Base-by-base conservation (phyloP, 805 yeast genomes). In the Blastobotrys attinorum region DNA sequence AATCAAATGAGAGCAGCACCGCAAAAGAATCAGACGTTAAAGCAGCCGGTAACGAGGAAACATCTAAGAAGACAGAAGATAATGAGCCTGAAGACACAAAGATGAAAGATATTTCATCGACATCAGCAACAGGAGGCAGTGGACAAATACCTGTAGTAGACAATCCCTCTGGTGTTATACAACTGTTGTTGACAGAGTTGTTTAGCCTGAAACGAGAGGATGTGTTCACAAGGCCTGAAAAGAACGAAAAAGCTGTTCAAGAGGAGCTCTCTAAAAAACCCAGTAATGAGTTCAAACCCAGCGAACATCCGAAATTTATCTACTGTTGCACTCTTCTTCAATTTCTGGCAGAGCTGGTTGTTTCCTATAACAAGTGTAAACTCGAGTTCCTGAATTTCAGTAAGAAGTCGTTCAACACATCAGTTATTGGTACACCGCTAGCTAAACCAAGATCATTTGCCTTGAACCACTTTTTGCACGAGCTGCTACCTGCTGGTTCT, bases 371-470 rank as follows among this genome's bases (percentile, higher is more conserved):
- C 48, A 81, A 79, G 48, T 76, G 88, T 40, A 89, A 89, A 59
- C 71, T 83, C 40, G 96, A 88, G 54, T 83, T 89, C 54, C 64
- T 88, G 45, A 79, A 90, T 0, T 89, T 76, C 52, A 78, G 90
- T 1, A 81, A 79, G 67, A 41, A 34, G n/a, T 2, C 22, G 8
- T 39, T 31, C 33, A 22, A 39, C 17, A 3, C 18, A 8, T 11
- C 31, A 4, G 64, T 71, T 11, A 15, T 41, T 16, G 38, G 43
- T 10, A 41, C 42, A 2, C 36, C 52, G 7, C 21, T 43, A n/a
- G 21, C 49, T 8, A 85, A 80, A 54, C 94, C 95, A 2, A 71
- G 90, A 22, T 70, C 86, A 0, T 82, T 94, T 0, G 80, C 90
- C 1, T 61, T 89, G 48, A 85, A 87, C 57, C 77, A 84, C 52